phyloP scores from a whole-genome alignment of 1,284 basidiomycete species.

The Trametes polyzona region DNA sequence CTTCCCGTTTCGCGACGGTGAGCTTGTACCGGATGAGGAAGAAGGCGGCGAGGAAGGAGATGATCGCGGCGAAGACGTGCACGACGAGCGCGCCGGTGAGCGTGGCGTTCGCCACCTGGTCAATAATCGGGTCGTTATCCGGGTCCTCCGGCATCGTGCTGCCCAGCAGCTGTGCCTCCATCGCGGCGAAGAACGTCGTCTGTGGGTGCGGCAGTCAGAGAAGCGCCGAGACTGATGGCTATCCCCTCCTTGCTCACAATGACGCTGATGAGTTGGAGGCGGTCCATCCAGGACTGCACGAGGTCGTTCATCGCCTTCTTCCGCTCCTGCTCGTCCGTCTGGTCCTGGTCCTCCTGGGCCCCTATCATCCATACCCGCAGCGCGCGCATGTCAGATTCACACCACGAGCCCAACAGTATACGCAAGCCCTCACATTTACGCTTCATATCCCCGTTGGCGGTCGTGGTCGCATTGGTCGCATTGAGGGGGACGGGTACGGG shows the following conservation, averaged over 20 bases:
- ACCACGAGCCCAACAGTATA: not conserved
- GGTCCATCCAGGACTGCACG: conserved; percentile 62
- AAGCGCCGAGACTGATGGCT: not conserved
- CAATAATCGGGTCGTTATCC: conserved; percentile 19
- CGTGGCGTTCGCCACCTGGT: conserved; percentile 48
- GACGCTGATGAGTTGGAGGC: conserved; percentile 60
- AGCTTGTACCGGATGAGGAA: conserved; percentile 59
- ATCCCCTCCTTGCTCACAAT: conserved; percentile 53
- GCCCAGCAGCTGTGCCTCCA: conserved; percentile 55
- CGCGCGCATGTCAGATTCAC: too few species aligned
- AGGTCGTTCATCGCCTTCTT: conserved; percentile 51
- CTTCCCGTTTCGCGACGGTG: conserved; percentile 50
- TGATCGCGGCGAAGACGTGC: conserved; percentile 60
- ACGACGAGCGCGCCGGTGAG: conserved; percentile 55
- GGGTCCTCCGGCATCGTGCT: conserved; percentile 39
- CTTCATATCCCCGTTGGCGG: not conserved
- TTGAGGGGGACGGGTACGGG: conserved; percentile 1
- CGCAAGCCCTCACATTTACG: conserved; percentile 2
- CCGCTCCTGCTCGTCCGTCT: conserved; percentile 47
- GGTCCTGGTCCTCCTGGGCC: conserved; percentile 53
- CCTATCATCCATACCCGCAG: conserved; percentile 34
- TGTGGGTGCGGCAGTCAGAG: conserved; percentile 26
- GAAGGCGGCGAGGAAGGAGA: conserved; percentile 62
- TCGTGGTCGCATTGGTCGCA: not conserved
- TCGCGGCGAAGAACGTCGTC: conserved; percentile 68